Evolutionary conservation across 306 rosid genomes (phyloP).

Genomic region (Rubus idaeus): DNA sequence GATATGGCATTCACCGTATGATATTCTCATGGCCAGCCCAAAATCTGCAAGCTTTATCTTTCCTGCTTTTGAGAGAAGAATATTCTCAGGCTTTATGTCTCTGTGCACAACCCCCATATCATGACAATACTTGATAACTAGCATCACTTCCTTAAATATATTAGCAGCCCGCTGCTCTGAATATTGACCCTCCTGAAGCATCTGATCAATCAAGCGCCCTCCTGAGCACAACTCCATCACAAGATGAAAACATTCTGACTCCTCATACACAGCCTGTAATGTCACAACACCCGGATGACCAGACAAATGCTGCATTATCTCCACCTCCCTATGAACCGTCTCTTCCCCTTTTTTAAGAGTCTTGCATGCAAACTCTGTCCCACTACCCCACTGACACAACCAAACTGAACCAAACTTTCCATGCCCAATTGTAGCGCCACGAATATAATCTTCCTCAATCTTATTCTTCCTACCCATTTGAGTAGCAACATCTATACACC

Average conservation of each 20-base stretch:
- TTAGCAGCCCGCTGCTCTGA: slow-evolving; percentile 86
- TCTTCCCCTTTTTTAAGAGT: slow-evolving; percentile 91
- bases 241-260: slow-evolving; percentile 79
- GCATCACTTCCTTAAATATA: slow-evolving; percentile 85
- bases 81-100: slow-evolving; percentile 96
- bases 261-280: slow-evolving; percentile 91
- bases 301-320: slow-evolving; percentile 99
- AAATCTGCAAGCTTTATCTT: slow-evolving; percentile 98
- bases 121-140: slow-evolving; percentile 94
- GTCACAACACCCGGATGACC: slow-evolving; percentile 97
- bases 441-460: slow-evolving; percentile 76
- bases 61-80: slow-evolving; percentile 76
- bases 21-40: slow-evolving; percentile 94
- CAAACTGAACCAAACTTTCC: slow-evolving; percentile 94
- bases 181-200: slow-evolving; percentile 69
- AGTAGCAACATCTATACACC: slow-evolving; percentile 93
- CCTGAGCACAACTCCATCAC: slow-evolving; percentile 97
- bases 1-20: slow-evolving; percentile 53
- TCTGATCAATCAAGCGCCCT: slow-evolving; percentile 81
- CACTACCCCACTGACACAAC: slow-evolving; percentile 64
- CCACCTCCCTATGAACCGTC: slow-evolving; percentile 95
- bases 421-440: slow-evolving; percentile 77
- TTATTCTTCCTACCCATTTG: slow-evolving; percentile 93
- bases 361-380: slow-evolving; percentile 84
- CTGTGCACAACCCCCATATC: slow-evolving; percentile 99